Evolutionary conservation across 352 stramenopile species (phyloP), one percentile per base, ranked within the genome.

Genomic region (Elongisporangium senticosum): DNA sequence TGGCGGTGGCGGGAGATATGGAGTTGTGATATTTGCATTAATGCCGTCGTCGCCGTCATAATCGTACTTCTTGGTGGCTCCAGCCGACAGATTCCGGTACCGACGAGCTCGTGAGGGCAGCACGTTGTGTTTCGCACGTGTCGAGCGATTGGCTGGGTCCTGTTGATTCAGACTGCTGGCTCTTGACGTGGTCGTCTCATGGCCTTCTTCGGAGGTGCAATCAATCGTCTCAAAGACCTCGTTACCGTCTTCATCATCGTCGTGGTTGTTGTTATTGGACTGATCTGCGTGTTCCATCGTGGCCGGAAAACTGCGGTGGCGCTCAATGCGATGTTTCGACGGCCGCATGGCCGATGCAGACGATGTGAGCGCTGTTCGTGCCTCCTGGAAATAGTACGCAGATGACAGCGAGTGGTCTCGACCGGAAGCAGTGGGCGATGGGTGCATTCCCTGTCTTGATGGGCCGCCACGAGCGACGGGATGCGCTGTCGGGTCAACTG

Each of bases 331-430:
- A 24, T 74, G 71, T 59, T 86, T 84, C 0, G 66, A 69, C 22
- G 73, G 77, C 2, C 77, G 71, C 13, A 77, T 57, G 2, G 69
- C 67, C 1, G 77, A 86, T 0, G 73, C 75, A 0, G 77, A 87
- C 6, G 77, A 81, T 0, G 69, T 79, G 22, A 87, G 61, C 7
- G 47, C 23, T 17, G 58, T 56, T 62, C 33, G 33, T 17, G 33
- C 33, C 13, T 43, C 33, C 33, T 43, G 33, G 33, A 43, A 43
- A 10, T 43, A 43, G 13, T 6, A 43, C 11, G 33, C 33, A 3
- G 33, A 43, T 17, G 33, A 43, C 2, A 43, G 33, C 33, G 33
- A 4, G 4, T 17, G 8, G 10, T 43, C 13, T 43, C 33, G 33
- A 43, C 10, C 13, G 1, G 33, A 14, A 2, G 33, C 33, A 43